Conservation (phyloP, 2,329 filamentous ascomycete genomes). For the Conoideocrella luteorostrata region DNA sequence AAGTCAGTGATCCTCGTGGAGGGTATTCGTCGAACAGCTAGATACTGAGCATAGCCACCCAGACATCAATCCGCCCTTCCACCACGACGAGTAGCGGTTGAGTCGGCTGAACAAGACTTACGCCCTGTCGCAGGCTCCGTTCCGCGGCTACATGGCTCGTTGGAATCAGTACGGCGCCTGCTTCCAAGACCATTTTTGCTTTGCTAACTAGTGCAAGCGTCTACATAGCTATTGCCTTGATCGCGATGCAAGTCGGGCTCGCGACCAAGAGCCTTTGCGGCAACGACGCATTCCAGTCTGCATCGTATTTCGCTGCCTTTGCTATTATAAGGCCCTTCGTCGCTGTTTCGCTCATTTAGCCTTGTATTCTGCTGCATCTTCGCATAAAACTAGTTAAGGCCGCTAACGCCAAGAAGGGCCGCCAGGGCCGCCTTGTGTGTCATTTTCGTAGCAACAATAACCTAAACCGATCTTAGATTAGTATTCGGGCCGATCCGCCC, state of each 20-base stretch:
- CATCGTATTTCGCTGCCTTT: constrained; percentile 42
- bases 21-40: constrained; percentile 18
- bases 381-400: constrained; percentile 4
- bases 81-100: constrained; percentile 35
- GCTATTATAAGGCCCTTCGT: constrained; percentile 35
- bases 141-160: constrained; percentile 17
- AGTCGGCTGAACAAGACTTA: constrained; percentile 35
- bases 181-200: constrained; percentile 35
- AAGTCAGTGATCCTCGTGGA: constrained; percentile 33
- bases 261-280: constrained; percentile 25
- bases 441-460: too few species aligned
- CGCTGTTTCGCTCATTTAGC: constrained; percentile 15
- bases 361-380: constrained; percentile 13
- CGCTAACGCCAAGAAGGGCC: neutral
- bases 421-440: too few species aligned
- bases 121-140: constrained; percentile 20
- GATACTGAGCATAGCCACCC: constrained; percentile 20
- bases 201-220: constrained; percentile 32
- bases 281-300: constrained; percentile 33
- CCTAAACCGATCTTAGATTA: too few species aligned
- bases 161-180: constrained; percentile 32
- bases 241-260: constrained; percentile 44
- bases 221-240: constrained; percentile 38
- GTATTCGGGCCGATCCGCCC: too few species aligned
- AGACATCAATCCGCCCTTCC: constrained; percentile 30